Conservation (phyloP, 2,329 filamentous ascomycete species). For the Fusarium algeriense region DNA sequence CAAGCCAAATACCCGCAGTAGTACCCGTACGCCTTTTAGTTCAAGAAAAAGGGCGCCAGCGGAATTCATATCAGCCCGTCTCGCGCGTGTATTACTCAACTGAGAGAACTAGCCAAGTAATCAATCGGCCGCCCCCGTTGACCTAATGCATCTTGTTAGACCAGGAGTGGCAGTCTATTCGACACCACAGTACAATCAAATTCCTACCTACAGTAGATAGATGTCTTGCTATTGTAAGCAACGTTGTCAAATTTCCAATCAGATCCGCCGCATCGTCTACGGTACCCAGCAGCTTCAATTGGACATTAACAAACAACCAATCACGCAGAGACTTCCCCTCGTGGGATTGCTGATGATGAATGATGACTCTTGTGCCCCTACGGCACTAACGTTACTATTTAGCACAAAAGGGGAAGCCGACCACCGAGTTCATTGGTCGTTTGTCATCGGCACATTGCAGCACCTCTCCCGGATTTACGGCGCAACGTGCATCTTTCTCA, state of each 20-base stretch:
- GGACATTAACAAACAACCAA: slow-evolving; percentile 9
- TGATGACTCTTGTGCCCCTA: slow-evolving; percentile 43
- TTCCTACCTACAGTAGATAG: no score
- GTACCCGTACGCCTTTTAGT: neutral
- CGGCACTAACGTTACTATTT: slow-evolving; percentile 12
- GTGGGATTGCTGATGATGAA: slow-evolving; percentile 31
- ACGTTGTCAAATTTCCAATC: slow-evolving; percentile 25
- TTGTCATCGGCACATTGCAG: slow-evolving; percentile 24
- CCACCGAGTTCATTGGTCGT: slow-evolving; percentile 14
- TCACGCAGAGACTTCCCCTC: neutral
- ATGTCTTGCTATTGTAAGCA: slow-evolving; percentile 43
- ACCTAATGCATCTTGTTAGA: slow-evolving; percentile 30
- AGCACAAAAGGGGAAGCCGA: neutral
- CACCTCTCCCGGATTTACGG: slow-evolving; percentile 45
- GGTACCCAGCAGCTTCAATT: slow-evolving; percentile 25
- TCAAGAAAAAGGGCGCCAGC: slow-evolving; percentile 9
- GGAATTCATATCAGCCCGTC: slow-evolving; percentile 14
- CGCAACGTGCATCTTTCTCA: slow-evolving; percentile 24
- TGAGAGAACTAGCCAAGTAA: neutral
- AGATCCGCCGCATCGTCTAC: slow-evolving; percentile 17
- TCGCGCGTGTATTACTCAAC: slow-evolving; percentile 23
- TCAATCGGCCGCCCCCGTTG: neutral
- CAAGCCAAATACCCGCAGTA: slow-evolving; percentile 3
- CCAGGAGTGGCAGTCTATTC: slow-evolving; percentile 1
- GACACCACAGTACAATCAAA: neutral